Evolutionary conservation across 176 grass and related monocot species (phyloP), one percentile per base, ranked within the genome.

Genomic region (Tillandsia fasciculata): DNA sequence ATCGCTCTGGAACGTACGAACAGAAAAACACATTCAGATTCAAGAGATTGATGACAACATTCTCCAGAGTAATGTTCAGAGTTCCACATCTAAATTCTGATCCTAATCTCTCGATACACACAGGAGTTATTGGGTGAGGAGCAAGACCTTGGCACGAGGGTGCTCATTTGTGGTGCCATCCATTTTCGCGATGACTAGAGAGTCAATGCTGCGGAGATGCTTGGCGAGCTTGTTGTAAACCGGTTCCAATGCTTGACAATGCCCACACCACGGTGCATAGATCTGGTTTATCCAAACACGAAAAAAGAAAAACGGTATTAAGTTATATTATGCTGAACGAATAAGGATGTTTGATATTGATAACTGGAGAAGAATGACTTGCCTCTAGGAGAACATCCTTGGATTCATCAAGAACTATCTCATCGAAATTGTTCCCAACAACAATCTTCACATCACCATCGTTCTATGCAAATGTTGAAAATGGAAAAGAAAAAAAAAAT

Each of bases 351-450:
- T 42, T 6, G 33, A 3, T 42, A 42, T 7, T 42, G 33, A 42
- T 42, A 7, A 42, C 33, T 7, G 1, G 48, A 10, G 50, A 3
- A 2, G 11, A 70, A 76, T 13, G 67, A 56, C 33, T 52, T 70
- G 90, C 93, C 93, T 97, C 89, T 20, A 97, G 80, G 83, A 97
- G 89, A 66, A 87, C 89, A 87, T 97, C 86, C 57, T 97, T 97
- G 18, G 89, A 90, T 79, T 97, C 93, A 78, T 97, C 93, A 74
- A 97, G 70, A 72, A 97, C 93, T 74, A 92, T 85, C 52, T 83
- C 79, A 76, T 97, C 93, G 47, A 97, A 82, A 71, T 83, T 90
- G 23, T 92, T 97, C 33, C 89, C 93, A 26, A 97, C 93, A 65
- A 97, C 79, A 81, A 90, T 83, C 92, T 90, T 97, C 76, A 92